These are phyloP conservation scores for Evernia prunastri DNA, from an alignment of 495 filamentous ascomycete species.

Conservation along the genomic window DNA sequence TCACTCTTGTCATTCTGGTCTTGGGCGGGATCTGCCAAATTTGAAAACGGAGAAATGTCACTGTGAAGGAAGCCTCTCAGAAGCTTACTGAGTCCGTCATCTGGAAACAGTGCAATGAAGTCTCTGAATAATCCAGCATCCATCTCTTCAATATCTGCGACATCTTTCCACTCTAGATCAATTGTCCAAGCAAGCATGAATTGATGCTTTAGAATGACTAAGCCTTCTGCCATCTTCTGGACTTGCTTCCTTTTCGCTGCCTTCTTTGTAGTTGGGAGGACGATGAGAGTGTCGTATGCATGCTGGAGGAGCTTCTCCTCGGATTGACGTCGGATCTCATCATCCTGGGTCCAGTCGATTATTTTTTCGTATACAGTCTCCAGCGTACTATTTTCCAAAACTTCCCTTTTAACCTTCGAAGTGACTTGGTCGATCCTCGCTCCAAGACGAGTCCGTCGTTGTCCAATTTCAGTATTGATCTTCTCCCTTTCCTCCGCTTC, in stretches of 20 bases:
- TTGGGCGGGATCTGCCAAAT: constrained; percentile 26
- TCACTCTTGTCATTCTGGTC: constrained; percentile 35
- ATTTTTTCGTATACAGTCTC: constrained; percentile 71
- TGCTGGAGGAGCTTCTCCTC: constrained; percentile 87
- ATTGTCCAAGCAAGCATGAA: constrained; percentile 88
- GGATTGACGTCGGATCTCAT: constrained; percentile 72
- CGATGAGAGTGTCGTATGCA: constrained; percentile 66
- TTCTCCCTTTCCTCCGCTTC: constrained; percentile 83
- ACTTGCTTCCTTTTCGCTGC: constrained; percentile 60
- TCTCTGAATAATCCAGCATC: constrained; percentile 69
- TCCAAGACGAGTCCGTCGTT: constrained; percentile 80
- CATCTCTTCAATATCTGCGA: constrained; percentile 61
- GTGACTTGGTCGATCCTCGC: constrained; percentile 77
- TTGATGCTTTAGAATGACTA: constrained; percentile 94
- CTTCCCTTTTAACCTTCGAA: constrained; percentile 78
- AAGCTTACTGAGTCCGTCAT: constrained; percentile 71
- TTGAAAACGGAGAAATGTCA: constrained; percentile 77
- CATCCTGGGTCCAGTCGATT: constrained; percentile 84
- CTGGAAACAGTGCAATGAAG: constrained; percentile 77
- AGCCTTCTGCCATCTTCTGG: constrained; percentile 67
- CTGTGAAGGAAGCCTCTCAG: constrained; percentile 74
- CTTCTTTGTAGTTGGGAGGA: constrained; percentile 60
- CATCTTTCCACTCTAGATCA: constrained; percentile 80
- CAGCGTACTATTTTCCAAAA: constrained; percentile 61
- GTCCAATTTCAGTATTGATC: constrained; percentile 86